phyloP scores from a whole-genome alignment of 176 grass and related monocot genomes.

The Ensete glaucum region DNA sequence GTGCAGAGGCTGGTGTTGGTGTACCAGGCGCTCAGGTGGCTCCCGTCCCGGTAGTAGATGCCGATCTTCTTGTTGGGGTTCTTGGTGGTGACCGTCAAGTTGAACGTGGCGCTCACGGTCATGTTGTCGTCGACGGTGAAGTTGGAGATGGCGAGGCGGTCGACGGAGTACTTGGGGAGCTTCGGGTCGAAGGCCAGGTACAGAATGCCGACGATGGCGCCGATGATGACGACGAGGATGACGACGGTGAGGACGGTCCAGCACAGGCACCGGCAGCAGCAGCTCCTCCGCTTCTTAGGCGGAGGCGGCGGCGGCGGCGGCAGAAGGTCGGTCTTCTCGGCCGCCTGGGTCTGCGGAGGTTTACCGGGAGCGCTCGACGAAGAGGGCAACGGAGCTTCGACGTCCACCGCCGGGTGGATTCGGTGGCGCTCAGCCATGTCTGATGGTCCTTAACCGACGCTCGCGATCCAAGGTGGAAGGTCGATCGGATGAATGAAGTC shows the following conservation, averaged over 20 bases:
- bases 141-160: background rate
- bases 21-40: constrained; percentile 4
- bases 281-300: background rate
- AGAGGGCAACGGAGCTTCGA: background rate
- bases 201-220: background rate
- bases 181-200: constrained; percentile 1
- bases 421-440: background rate
- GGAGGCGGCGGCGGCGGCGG: background rate
- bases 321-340: background rate
- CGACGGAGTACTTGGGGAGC: constrained; percentile 1
- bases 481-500: no score
- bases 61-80: constrained; percentile 16
- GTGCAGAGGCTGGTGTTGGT: background rate
- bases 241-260: background rate
- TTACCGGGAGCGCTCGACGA: background rate
- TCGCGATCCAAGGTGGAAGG: no score
- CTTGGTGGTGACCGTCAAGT: background rate
- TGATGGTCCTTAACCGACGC: background rate
- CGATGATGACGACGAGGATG: background rate
- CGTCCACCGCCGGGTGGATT: background rate
- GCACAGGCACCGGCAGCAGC: constrained; percentile 2
- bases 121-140: background rate
- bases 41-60: constrained; percentile 1
- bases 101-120: background rate
- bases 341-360: background rate